These are phyloP conservation scores for Alternaria postmessia DNA, from an alignment of 2,329 filamentous ascomycete species.

Conservation along the genomic window DNA sequence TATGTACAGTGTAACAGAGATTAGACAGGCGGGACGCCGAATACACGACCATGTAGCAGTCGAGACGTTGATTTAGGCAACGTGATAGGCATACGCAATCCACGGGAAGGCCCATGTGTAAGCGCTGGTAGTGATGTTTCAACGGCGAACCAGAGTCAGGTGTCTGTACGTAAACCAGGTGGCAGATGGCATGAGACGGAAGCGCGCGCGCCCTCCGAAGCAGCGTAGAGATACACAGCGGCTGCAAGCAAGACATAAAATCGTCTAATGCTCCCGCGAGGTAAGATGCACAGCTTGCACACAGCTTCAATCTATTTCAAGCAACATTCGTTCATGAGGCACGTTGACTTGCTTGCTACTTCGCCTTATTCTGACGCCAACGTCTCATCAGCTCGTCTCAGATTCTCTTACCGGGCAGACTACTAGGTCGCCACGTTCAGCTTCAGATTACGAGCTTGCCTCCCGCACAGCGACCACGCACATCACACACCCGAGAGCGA, in stretches of 20 bases:
- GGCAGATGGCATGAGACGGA: conserved; percentile 40
- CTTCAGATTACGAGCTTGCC: conserved; percentile 29
- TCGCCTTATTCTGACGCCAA: conserved; percentile 25
- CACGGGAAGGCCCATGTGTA: conserved; percentile 35
- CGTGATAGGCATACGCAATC: conserved; percentile 32
- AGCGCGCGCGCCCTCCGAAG: conserved; percentile 47
- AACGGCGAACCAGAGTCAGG: conserved; percentile 43
- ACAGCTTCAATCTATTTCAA: conserved; percentile 32
- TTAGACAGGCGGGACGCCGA: conserved; percentile 31
- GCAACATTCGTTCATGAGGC: conserved; percentile 23
- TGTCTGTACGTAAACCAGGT: conserved; percentile 36
- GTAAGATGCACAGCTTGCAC: conserved; percentile 35
- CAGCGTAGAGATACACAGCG: conserved; percentile 44
- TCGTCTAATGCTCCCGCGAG: conserved; percentile 37
- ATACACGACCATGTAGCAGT: conserved; percentile 27
- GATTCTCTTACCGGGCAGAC: conserved; percentile 25
- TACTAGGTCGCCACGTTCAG: conserved; percentile 38
- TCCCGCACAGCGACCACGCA: conserved; percentile 35
- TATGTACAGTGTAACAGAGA: conserved; percentile 27
- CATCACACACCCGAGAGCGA: conserved; percentile 35
- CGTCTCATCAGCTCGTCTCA: conserved; percentile 43
- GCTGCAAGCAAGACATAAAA: conserved; percentile 49
- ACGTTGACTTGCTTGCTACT: conserved; percentile 22
- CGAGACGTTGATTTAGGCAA: conserved; percentile 34
- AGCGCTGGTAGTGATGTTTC: conserved; percentile 47